phyloP scores from a whole-genome alignment of 192 early-diverging fungal genomes.

The Podochytrium sp. region DNA sequence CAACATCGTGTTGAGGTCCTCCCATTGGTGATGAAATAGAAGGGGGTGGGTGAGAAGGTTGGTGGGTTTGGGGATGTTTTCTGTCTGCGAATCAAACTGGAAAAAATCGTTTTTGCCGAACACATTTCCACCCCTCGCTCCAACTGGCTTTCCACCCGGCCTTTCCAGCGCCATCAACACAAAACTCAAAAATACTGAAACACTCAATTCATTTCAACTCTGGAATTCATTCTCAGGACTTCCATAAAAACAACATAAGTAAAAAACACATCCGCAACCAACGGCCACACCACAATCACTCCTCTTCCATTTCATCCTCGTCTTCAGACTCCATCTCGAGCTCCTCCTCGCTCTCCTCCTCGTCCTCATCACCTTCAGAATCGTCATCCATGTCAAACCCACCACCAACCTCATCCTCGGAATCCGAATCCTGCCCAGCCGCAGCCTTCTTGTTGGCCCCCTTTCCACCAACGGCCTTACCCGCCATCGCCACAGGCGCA shows the following conservation, averaged over 20 bases:
- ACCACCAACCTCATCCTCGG: conserved; percentile 7
- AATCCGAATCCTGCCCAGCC: conserved; percentile 16
- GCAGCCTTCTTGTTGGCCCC: conserved; percentile 32
- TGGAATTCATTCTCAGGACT: too few relatives aligned
- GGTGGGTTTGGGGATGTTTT: neutral
- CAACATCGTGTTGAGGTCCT: conserved; percentile 37
- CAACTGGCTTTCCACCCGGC: neutral
- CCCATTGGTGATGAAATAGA: conserved; percentile 1
- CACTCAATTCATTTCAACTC: too few relatives aligned
- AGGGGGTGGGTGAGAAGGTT: neutral
- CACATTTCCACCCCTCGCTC: neutral
- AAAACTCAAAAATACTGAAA: too few relatives aligned
- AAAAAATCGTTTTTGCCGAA: neutral
- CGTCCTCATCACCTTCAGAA: conserved; percentile 39
- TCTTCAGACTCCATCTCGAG: conserved; percentile 18
- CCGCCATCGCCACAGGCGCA: neutral
- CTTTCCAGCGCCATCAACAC: too few relatives aligned
- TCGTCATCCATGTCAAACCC: conserved; percentile 33
- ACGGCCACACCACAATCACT: neutral
- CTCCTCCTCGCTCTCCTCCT: neutral
- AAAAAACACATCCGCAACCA: neutral
- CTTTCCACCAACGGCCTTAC: conserved; percentile 17
- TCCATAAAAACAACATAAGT: neutral
- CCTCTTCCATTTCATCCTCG: conserved; percentile 1
- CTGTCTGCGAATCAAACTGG: neutral